Evolutionary conservation across 805 yeast species (phyloP), one percentile per base, ranked within the genome.

Genomic region (Schwanniomyces sp.): DNA sequence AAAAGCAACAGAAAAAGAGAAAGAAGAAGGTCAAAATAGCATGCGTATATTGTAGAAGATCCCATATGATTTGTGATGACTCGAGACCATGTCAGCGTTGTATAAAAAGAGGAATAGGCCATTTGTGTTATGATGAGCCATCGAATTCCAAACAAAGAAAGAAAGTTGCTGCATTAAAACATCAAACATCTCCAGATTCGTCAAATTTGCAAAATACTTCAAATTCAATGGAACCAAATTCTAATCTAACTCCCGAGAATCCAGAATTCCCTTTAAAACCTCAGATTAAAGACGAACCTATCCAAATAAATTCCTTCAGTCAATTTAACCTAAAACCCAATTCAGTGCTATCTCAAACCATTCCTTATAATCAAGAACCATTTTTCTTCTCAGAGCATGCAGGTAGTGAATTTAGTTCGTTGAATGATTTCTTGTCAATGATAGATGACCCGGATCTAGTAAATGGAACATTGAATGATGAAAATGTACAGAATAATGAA

Each of bases 21-120:
- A 79, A 75, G 64, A 69, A 78, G 58, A 81, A 83, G 58, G 81
- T 79, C 11, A 79, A 72, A 17, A 70, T 77, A 43, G 96, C 98
- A 0, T 91, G 98, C 68, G 86, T 91, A 1, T 91, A 88, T 61
- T 91, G 97, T 63, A 80, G 97, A 34, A 74, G 98, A 46, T 88
- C 96, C 0, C 98, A 91, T 64, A 88, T 91, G 91, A 87, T 90
- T 27, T 91, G 98, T 68, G 96, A 91, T 63, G 86, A 84, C 37
- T 71, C 80, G 16, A 66, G 89, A 57, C 83, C 94, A 6, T 88
- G 96, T 59, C 79, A 83, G 43, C 74, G 97, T 38, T 91, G 98
- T 66, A 75, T 91, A 8, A 88, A 87, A 64, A 74, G 97, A 55
- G 88, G 88, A 34, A 92, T 91, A 41, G 91, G 94, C 3, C 96